Conservation (phyloP, 768 basidiomycete genomes). For the Lactarius pseudohatsudake region DNA sequence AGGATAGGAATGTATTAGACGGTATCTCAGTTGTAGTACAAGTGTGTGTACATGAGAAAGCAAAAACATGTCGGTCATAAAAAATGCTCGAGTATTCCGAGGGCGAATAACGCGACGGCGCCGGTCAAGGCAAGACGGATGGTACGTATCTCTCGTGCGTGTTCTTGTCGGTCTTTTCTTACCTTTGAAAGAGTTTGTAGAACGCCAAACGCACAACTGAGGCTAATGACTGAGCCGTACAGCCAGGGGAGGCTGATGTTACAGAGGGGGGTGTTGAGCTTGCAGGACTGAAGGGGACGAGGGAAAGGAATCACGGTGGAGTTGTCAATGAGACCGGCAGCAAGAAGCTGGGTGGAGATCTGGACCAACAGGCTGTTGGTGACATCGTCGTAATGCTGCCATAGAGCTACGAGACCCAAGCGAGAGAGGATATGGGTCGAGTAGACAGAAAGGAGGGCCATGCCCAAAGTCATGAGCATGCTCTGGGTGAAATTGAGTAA, state of each 20-base stretch:
- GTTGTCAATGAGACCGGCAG: slow-evolving; percentile 18
- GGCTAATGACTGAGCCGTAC: slow-evolving; percentile 21
- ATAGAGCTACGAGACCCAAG: slow-evolving; percentile 14
- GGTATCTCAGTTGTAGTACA: slow-evolving; percentile 9
- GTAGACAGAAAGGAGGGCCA: slow-evolving; percentile 25
- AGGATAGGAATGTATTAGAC: not conserved
- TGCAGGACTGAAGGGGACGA: slow-evolving; percentile 20
- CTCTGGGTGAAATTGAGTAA: slow-evolving; percentile 15
- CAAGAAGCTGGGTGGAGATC: slow-evolving; percentile 13
- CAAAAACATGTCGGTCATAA: slow-evolving; percentile 1
- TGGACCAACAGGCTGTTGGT: slow-evolving; percentile 17
- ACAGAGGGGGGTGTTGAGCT: slow-evolving; percentile 14
- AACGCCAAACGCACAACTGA: slow-evolving; percentile 17
- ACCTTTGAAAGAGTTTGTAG: slow-evolving; percentile 17
- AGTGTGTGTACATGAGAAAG: not conserved
- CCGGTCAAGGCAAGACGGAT: slow-evolving; percentile 17
- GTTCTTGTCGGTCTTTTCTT: slow-evolving; percentile 19
- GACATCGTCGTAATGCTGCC: slow-evolving; percentile 11
- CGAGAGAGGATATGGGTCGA: slow-evolving; percentile 19
- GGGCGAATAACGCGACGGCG: slow-evolving; percentile 8
- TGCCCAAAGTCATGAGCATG: slow-evolving; percentile 24
- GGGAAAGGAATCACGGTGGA: slow-evolving; percentile 11
- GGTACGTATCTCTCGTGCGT: slow-evolving; percentile 13
- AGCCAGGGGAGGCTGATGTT: slow-evolving; percentile 27
- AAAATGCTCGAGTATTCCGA: slow-evolving; percentile 14